phyloP scores from a whole-genome alignment of 305 asterid genomes.

The Fraxinus baroniana region DNA sequence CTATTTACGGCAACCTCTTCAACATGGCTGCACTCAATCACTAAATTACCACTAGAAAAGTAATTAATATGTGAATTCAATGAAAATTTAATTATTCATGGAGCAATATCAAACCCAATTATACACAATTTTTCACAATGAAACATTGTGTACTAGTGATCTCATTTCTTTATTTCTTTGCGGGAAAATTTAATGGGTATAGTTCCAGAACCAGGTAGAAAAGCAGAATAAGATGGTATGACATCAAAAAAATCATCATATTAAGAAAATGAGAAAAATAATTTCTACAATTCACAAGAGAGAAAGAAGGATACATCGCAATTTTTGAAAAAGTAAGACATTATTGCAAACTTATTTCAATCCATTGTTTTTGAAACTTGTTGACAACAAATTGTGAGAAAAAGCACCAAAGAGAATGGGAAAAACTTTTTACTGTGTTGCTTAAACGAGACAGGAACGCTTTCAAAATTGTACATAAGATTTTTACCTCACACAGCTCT shows the following conservation, averaged over 20 bases:
- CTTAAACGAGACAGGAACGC: too few relatives aligned
- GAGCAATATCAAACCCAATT: not conserved
- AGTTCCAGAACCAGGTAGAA: not conserved
- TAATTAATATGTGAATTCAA: not conserved
- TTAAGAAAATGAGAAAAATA: not conserved
- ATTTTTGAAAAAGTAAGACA: too few relatives aligned
- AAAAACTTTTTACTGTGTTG: too few relatives aligned
- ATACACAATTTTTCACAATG: not conserved
- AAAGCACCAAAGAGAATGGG: too few relatives aligned
- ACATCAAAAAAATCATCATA: not conserved
- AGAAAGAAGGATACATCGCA: not conserved
- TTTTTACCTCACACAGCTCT: too few relatives aligned
- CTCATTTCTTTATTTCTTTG: not conserved
- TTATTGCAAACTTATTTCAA: not conserved
- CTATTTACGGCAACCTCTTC: not conserved
- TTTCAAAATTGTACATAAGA: too few relatives aligned
- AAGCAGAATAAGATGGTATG: not conserved
- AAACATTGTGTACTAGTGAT: not conserved
- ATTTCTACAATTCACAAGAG: not conserved
- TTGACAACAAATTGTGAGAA: too few relatives aligned
- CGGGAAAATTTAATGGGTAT: not conserved
- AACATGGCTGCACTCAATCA: not conserved
- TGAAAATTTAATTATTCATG: not conserved
- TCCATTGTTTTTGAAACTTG: not conserved
- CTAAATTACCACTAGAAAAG: not conserved